Conservation (phyloP, 2,329 filamentous ascomycete genomes). For the Stachybotrys elegans region DNA sequence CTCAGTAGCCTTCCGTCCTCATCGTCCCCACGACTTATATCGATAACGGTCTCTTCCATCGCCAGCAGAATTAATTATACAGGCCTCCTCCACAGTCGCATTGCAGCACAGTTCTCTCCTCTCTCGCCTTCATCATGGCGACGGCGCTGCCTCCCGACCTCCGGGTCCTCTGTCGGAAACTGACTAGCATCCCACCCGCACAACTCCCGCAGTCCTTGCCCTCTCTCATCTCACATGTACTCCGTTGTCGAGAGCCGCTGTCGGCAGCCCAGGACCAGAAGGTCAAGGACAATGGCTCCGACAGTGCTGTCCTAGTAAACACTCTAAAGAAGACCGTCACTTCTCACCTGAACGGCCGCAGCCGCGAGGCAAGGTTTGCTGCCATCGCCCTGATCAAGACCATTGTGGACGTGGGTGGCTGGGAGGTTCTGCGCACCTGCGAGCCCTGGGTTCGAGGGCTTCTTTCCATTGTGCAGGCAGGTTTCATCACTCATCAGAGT, state of each 20-base stretch:
- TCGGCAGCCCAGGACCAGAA: slow-evolving; percentile 58
- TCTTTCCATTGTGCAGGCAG: slow-evolving; percentile 67
- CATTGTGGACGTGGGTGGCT: slow-evolving; percentile 75
- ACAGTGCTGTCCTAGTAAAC: slow-evolving; percentile 67
- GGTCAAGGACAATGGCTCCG: slow-evolving; percentile 56
- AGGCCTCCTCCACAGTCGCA: no score
- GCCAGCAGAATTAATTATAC: no score
- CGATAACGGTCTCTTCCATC: no score
- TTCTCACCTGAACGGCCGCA: slow-evolving; percentile 73
- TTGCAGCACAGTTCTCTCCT: no score
- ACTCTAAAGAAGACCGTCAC: slow-evolving; percentile 76
- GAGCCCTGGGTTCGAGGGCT: slow-evolving; percentile 75
- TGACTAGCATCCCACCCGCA: slow-evolving; percentile 65
- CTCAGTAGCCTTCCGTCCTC: no score
- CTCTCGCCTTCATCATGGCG: slow-evolving; percentile 23
- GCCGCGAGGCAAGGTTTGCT: slow-evolving; percentile 67
- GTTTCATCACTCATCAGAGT: slow-evolving; percentile 1
- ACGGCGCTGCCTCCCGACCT: slow-evolving; percentile 50
- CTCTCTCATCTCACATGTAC: slow-evolving; percentile 57
- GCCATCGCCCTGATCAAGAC: slow-evolving; percentile 77
- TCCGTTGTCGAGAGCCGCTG: slow-evolving; percentile 55
- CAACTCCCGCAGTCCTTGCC: slow-evolving; percentile 72
- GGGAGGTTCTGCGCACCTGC: slow-evolving; percentile 70
- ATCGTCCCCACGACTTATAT: no score
- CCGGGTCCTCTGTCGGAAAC: slow-evolving; percentile 59